Conservation (phyloP, 768 basidiomycete species). For the Chalciporus chontae region DNA sequence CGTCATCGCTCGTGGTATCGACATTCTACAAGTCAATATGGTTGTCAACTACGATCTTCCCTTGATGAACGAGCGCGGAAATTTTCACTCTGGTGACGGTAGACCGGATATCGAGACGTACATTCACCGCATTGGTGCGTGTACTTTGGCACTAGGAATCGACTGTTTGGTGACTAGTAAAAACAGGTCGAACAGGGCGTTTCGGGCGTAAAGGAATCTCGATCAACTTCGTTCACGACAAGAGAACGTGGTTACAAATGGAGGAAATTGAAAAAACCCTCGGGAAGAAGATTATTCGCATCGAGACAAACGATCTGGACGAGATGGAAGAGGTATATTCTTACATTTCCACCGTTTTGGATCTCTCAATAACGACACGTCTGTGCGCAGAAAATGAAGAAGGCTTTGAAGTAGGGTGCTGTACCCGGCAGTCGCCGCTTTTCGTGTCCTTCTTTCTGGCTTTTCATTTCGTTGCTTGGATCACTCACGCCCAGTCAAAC, state of each 20-base stretch:
- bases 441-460: too few relatives aligned
- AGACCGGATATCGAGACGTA: slow-evolving; percentile 94
- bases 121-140: slow-evolving; percentile 91
- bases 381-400: slow-evolving; percentile 69
- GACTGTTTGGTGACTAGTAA: background rate
- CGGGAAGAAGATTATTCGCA: slow-evolving; percentile 74
- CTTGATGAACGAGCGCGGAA: slow-evolving; percentile 67
- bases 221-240: slow-evolving; percentile 95
- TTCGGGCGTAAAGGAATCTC: slow-evolving; percentile 97
- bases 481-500: too few relatives aligned
- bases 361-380: background rate
- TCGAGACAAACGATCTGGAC: slow-evolving; percentile 88
- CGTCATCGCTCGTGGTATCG: slow-evolving; percentile 97
- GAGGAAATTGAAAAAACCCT: slow-evolving; percentile 80
- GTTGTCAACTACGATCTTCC: slow-evolving; percentile 99
- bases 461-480: background rate
- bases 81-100: slow-evolving; percentile 42
- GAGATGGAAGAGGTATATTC: slow-evolving; percentile 84
- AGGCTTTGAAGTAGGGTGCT: slow-evolving; percentile 57
- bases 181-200: slow-evolving; percentile 88
- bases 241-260: slow-evolving; percentile 85
- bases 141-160: background rate
- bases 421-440: background rate
- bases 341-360: slow-evolving; percentile 32
- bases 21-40: slow-evolving; percentile 99